Evolutionary conservation across 1,284 basidiomycete genomes (phyloP).

Genomic region (Tilletia caries): DNA sequence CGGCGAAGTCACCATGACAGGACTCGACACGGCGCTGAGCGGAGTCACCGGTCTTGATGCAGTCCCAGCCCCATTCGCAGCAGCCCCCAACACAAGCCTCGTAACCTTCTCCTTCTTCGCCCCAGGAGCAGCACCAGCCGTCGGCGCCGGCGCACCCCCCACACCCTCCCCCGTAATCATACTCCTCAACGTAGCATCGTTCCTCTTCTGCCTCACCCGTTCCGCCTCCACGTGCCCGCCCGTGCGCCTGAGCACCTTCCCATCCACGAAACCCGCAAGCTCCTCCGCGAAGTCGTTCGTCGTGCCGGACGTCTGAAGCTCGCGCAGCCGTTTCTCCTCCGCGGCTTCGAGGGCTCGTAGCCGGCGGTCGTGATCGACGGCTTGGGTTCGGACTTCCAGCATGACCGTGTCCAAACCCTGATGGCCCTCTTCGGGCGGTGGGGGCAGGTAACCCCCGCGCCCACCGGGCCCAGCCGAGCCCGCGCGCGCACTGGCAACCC

Average conservation of each 20-base stretch:
- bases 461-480: slow-evolving; percentile 1
- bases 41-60: too few relatives aligned
- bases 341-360: slow-evolving; percentile 49
- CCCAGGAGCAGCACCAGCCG: not conserved
- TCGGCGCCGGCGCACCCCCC: slow-evolving; percentile 12
- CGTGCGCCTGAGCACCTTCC: slow-evolving; percentile 47
- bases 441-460: slow-evolving; percentile 36
- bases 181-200: slow-evolving; percentile 45
- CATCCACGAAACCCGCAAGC: slow-evolving; percentile 49
- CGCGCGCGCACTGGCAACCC: slow-evolving; percentile 20
- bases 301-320: slow-evolving; percentile 23
- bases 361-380: slow-evolving; percentile 50
- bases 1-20: too few relatives aligned
- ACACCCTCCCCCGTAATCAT: slow-evolving; percentile 35
- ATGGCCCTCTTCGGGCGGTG: slow-evolving; percentile 48
- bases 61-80: too few relatives aligned
- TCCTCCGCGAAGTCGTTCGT: slow-evolving; percentile 52
- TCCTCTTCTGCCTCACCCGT: slow-evolving; percentile 42
- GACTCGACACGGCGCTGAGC: too few relatives aligned
- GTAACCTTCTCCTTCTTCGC: not conserved
- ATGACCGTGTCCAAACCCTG: slow-evolving; percentile 50
- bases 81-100: not conserved
- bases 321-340: slow-evolving; percentile 45
- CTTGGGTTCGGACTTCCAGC: slow-evolving; percentile 50
- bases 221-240: slow-evolving; percentile 50